Percentiles rank a stretch among this genome's conserved stretches.
Evolutionary conservation across 2,329 filamentous ascomycete species (phyloP).

Genomic region (Ramularia endophylla): DNA sequence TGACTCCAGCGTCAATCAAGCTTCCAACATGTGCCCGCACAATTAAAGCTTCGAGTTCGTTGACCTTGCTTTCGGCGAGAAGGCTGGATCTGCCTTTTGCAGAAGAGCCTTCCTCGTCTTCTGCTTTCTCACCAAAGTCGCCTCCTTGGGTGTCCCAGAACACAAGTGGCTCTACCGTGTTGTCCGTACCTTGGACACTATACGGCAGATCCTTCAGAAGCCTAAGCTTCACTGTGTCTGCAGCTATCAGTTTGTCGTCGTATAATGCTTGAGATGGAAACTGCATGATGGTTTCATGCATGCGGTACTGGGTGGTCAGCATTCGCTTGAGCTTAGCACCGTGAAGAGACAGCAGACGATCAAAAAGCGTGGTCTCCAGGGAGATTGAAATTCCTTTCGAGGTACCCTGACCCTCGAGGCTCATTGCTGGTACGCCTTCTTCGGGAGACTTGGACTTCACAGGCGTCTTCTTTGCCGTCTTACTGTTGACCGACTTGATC

Average conservation of each 20-base stretch:
- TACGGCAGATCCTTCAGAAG: slow-evolving; percentile 74
- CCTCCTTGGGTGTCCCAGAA: slow-evolving; percentile 97
- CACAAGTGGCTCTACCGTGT: slow-evolving; percentile 79
- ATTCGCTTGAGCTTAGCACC: slow-evolving; percentile 82
- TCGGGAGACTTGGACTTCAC: slow-evolving; percentile 17
- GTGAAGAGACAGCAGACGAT: slow-evolving; percentile 75
- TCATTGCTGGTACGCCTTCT: slow-evolving; percentile 8
- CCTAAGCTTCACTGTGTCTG: slow-evolving; percentile 67
- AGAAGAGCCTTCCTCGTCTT: slow-evolving; percentile 57
- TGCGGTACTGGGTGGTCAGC: slow-evolving; percentile 95
- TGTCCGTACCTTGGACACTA: slow-evolving; percentile 70
- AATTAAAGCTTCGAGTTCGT: slow-evolving; percentile 80
- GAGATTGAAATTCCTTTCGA: slow-evolving; percentile 32
- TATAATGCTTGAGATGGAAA: slow-evolving; percentile 91
- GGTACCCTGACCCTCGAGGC: slow-evolving; percentile 26
- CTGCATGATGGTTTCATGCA: slow-evolving; percentile 93
- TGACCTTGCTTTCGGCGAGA: slow-evolving; percentile 76
- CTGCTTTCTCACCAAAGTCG: slow-evolving; percentile 66
- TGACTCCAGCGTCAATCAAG: slow-evolving; percentile 73
- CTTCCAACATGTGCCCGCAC: slow-evolving; percentile 71
- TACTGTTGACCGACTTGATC: slow-evolving; percentile 66
- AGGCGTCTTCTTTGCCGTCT: slow-evolving; percentile 30
- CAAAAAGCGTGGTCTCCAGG: slow-evolving; percentile 88
- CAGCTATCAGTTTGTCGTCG: slow-evolving; percentile 72
- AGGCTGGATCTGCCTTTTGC: slow-evolving; percentile 48